Evolutionary conservation across 176 grass and related monocot species (phyloP).

Genomic region (Oryza glaberrima): DNA sequence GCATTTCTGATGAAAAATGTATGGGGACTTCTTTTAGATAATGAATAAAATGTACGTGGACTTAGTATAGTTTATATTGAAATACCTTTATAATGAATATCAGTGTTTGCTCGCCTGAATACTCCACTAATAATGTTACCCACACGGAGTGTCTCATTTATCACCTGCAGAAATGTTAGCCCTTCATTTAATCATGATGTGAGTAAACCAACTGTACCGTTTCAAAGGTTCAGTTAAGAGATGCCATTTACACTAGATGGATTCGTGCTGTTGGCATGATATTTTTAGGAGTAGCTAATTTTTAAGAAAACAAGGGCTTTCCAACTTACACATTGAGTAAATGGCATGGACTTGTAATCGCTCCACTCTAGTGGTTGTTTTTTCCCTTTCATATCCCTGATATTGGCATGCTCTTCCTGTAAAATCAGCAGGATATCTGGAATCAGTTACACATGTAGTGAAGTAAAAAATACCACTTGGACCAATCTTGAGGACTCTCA

Average conservation of each 20-base stretch:
- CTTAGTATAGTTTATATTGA: neutral
- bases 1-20: neutral
- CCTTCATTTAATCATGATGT: conserved; percentile 17
- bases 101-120: conserved; percentile 81
- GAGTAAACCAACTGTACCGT: neutral
- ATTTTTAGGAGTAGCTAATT: neutral
- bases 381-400: conserved; percentile 60
- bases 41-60: neutral
- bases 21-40: neutral
- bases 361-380: conserved; percentile 62
- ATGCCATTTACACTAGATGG: neutral
- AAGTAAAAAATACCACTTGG: conserved; percentile 20
- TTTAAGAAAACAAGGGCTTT: neutral
- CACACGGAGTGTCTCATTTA: conserved; percentile 93
- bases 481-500: neutral
- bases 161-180: conserved; percentile 62
- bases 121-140: conserved; percentile 96
- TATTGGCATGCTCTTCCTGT: conserved; percentile 88
- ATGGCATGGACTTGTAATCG: conserved; percentile 98
- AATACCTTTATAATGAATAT: conserved; percentile 92
- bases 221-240: neutral
- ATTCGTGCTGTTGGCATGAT: neutral
- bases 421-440: conserved; percentile 34
- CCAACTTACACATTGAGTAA: conserved; percentile 87
- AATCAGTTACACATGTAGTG: conserved; percentile 1